Percentiles rank a stretch among this genome's conserved stretches.
These are phyloP conservation scores for Naganishia albida DNA, from an alignment of 1,284 basidiomycete genomes.

Conservation along the genomic window DNA sequence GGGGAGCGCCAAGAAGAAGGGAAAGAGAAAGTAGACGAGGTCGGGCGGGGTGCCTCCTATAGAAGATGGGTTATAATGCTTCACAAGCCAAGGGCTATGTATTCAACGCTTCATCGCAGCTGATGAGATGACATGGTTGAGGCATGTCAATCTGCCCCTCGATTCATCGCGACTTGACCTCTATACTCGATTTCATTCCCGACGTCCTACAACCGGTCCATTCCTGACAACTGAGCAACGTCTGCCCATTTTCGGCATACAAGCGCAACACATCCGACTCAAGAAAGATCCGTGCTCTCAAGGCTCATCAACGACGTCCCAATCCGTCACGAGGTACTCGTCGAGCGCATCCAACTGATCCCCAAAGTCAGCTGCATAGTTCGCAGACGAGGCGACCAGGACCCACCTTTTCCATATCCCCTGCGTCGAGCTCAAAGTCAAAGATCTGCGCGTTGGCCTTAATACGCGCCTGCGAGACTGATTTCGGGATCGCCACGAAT, in stretches of 20 bases:
- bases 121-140: background rate
- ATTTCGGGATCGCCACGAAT: constrained; percentile 57
- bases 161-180: background rate
- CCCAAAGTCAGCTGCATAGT: background rate
- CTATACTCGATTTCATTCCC: background rate
- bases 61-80: too few relatives aligned
- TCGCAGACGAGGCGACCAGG: background rate
- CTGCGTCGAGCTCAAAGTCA: constrained; percentile 55
- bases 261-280: background rate
- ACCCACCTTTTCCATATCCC: constrained; percentile 55
- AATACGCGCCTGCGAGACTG: constrained; percentile 57
- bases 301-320: constrained; percentile 43
- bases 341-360: constrained; percentile 50
- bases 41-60: background rate
- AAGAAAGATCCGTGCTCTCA: background rate
- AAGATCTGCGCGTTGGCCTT: constrained; percentile 56
- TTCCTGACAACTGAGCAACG: background rate
- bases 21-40: constrained; percentile 37
- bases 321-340: constrained; percentile 55
- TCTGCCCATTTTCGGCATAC: background rate
- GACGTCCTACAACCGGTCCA: background rate
- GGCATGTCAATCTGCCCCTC: background rate
- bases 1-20: constrained; percentile 46
- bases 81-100: too few relatives aligned
- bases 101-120: too few relatives aligned